These are phyloP conservation scores for Neospora caninum DNA, from an alignment of 169 alveolate species.

Conservation along the genomic window DNA sequence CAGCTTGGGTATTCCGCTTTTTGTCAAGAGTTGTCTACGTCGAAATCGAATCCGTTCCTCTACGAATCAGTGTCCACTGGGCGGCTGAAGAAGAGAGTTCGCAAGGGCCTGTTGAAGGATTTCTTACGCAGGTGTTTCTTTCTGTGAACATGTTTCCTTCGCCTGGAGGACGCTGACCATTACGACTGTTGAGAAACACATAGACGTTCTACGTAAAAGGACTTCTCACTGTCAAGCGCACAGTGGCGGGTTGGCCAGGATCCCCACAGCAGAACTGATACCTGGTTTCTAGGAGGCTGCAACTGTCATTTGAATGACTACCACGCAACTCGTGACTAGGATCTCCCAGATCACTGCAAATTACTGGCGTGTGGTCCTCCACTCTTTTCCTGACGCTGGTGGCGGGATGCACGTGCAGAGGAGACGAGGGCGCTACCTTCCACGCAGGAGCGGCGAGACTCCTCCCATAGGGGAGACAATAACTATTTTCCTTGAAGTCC, in stretches of 20 bases:
- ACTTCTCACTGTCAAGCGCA: constrained; percentile 21
- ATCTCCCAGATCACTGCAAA: neutral
- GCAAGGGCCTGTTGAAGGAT: too few relatives aligned
- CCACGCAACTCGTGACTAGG: neutral
- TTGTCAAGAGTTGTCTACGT: too few relatives aligned
- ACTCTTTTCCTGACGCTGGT: neutral
- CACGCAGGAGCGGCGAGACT: neutral
- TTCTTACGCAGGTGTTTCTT: too few relatives aligned
- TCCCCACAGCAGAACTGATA: constrained; percentile 12
- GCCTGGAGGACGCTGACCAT: too few relatives aligned
- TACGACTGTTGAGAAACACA: too few relatives aligned
- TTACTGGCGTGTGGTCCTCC: neutral
- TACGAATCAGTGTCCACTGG: too few relatives aligned
- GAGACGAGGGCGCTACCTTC: neutral
- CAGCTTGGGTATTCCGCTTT: too few relatives aligned
- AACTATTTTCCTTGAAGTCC: neutral
- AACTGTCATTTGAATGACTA: neutral
- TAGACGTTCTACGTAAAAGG: neutral
- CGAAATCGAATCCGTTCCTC: too few relatives aligned
- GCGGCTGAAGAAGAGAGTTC: too few relatives aligned
- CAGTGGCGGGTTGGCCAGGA: constrained; percentile 1
- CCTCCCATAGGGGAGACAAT: neutral
- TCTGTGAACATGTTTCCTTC: too few relatives aligned
- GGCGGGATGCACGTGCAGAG: neutral
- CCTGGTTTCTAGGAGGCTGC: neutral